A percentile compares a stretch with the other conserved stretches of the same genome.
Evolutionary conservation across 306 rosid species (phyloP).

Genomic region (Quercus mongolica): DNA sequence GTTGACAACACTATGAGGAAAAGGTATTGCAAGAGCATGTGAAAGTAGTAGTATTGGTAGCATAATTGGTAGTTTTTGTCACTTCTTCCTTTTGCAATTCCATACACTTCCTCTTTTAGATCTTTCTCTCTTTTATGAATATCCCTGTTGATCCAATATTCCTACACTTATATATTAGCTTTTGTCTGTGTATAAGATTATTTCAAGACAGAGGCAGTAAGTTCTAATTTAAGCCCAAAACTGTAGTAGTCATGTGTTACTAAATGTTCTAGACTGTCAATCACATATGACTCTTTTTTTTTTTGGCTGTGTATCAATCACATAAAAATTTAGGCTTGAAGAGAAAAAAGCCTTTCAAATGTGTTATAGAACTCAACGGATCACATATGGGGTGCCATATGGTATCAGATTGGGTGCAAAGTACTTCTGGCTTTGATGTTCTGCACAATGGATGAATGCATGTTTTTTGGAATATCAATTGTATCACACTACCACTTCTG

Average conservation of each 20-base stretch:
- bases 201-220: not conserved
- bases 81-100: not conserved
- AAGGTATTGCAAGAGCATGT: not conserved
- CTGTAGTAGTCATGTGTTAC: not conserved
- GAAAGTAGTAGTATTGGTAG: not conserved
- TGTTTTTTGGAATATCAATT: no score
- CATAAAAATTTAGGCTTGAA: not conserved
- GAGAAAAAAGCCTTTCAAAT: not conserved
- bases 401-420: no score
- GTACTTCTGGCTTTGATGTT: no score
- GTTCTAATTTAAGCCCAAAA: not conserved
- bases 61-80: conserved; percentile 16
- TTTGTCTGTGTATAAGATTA: not conserved
- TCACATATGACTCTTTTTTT: not conserved
- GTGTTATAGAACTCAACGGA: no score
- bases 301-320: no score
- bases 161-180: not conserved
- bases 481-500: no score
- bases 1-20: not conserved
- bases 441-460: no score
- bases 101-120: not conserved
- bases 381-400: no score
- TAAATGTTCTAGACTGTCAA: not conserved
- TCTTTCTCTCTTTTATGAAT: not conserved
- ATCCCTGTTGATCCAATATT: conserved; percentile 11